These are phyloP conservation scores for Erodium texanum DNA, from an alignment of 441 rosid genomes.

Conservation along the genomic window DNA sequence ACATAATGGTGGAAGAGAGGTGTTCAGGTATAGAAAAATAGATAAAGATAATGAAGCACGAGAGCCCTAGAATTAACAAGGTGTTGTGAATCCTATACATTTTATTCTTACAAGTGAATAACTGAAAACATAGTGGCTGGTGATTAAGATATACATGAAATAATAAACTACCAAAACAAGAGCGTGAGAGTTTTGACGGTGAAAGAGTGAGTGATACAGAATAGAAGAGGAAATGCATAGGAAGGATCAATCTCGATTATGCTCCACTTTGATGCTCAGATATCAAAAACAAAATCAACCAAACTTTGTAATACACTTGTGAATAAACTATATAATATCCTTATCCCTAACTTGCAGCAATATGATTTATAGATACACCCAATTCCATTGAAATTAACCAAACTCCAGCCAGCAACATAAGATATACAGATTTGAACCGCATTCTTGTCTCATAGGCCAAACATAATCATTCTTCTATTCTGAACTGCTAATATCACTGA, in stretches of 20 bases:
- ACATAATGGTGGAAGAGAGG: neutral
- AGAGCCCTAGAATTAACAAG: neutral
- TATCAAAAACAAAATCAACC: too few species aligned
- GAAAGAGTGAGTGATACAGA: too few species aligned
- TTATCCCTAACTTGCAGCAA: neutral
- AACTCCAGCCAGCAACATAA: neutral
- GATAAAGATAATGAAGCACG: neutral
- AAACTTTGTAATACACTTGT: too few species aligned
- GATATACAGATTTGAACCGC: neutral
- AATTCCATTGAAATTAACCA: too few species aligned
- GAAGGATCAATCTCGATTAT: too few species aligned
- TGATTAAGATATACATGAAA: neutral
- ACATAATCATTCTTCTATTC: neutral
- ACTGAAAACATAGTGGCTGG: neutral
- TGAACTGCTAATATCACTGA: too few species aligned
- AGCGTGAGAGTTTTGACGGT: too few species aligned
- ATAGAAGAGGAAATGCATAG: too few species aligned
- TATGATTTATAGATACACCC: too few species aligned
- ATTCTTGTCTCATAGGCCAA: too few species aligned
- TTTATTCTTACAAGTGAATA: neutral
- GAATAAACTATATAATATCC: too few species aligned
- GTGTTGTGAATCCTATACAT: neutral
- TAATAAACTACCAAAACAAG: neutral
- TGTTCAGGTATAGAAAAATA: slow-evolving; percentile 2
- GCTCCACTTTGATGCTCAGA: too few species aligned